A percentile compares a stretch with the other conserved stretches of the same genome.
Evolutionary conservation across 2,329 filamentous ascomycete species (phyloP).

Genomic region (Aspergillus persii): DNA sequence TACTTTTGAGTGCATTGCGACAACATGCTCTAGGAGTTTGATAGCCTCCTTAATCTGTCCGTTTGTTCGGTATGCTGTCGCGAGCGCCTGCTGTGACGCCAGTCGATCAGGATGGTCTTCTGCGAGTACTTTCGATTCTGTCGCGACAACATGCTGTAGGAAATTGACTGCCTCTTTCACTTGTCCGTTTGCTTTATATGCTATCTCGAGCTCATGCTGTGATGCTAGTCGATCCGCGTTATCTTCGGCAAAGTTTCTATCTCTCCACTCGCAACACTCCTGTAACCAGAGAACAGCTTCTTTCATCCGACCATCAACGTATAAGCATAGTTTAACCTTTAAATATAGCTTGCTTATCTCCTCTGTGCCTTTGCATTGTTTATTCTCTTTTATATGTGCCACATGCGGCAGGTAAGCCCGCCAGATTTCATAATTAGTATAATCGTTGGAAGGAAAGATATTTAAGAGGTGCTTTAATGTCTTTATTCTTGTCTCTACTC

Average conservation of each 20-base stretch:
- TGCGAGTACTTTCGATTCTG: not conserved
- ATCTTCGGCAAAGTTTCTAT: not conserved
- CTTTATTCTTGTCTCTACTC: constrained; percentile 7
- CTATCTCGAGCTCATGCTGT: not conserved
- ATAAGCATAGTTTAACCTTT: not conserved
- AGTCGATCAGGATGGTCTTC: not conserved
- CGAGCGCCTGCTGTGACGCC: not conserved
- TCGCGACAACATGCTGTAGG: not conserved
- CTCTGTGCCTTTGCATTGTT: not conserved
- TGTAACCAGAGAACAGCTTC: constrained; percentile 2
- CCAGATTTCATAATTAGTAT: constrained; percentile 24
- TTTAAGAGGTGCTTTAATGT: constrained; percentile 11
- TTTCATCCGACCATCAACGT: not conserved
- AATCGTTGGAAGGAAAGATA: constrained; percentile 7
- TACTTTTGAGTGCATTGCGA: not conserved
- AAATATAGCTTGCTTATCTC: not conserved
- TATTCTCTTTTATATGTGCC: not conserved
- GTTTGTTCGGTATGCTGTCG: too few species aligned
- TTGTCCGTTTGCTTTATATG: not conserved
- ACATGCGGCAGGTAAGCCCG: constrained; percentile 32
- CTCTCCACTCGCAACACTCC: not conserved
- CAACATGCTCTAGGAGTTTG: not conserved
- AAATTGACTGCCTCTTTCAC: not conserved
- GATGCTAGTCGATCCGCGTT: not conserved
- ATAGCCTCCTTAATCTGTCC: not conserved